Evolutionary conservation across 306 rosid genomes (phyloP).

Genomic region (Carpinus fangiana): DNA sequence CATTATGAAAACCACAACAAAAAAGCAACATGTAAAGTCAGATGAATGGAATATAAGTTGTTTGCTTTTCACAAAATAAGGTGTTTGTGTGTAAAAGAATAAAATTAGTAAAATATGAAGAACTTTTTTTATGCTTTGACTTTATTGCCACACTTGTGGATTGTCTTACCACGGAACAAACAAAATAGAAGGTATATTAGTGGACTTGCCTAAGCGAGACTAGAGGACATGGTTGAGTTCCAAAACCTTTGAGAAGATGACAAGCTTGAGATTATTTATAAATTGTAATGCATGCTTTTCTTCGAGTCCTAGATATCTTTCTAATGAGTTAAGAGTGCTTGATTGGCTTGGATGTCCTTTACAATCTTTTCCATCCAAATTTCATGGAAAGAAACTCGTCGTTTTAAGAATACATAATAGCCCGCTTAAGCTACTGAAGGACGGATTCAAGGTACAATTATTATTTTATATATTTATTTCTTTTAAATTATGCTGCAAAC

Average conservation of each 20-base stretch:
- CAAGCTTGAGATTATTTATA: background rate
- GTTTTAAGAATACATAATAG: background rate
- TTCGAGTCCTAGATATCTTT: background rate
- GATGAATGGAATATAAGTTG: too few species aligned
- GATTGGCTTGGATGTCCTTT: background rate
- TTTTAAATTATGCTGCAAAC: background rate
- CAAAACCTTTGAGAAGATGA: background rate
- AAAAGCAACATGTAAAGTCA: too few species aligned
- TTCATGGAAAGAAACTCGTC: background rate
- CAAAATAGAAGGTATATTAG: background rate
- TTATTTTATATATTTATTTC: background rate
- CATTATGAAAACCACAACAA: too few species aligned
- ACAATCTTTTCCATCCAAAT: background rate
- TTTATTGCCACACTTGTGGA: background rate
- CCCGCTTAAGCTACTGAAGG: background rate
- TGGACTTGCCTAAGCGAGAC: background rate
- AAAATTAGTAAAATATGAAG: background rate
- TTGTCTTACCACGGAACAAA: background rate
- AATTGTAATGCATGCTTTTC: background rate
- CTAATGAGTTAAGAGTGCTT: background rate
- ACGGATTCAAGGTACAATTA: background rate
- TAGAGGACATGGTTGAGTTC: background rate
- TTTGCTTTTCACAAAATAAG: too few species aligned
- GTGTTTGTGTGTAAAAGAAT: too few species aligned
- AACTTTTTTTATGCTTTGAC: background rate